Evolutionary conservation across 805 yeast species (phyloP).

Genomic region (Metschnikowia arizonensis): DNA sequence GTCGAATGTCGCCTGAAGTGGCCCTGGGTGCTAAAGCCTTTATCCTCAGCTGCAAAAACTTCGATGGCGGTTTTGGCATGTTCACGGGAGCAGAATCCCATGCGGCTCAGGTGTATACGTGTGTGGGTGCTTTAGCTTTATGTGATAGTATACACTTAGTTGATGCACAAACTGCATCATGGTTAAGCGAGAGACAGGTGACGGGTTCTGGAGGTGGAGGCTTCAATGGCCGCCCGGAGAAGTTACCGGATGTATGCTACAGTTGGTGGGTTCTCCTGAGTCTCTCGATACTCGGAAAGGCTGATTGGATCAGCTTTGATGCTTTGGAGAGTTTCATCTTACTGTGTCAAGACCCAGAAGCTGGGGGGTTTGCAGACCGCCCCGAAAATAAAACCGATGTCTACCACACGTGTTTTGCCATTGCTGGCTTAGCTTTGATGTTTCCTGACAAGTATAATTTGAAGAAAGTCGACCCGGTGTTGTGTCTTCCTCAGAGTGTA

Average conservation of each 20-base stretch:
- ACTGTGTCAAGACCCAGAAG: slow-evolving; percentile 65
- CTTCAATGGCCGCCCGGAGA: slow-evolving; percentile 92
- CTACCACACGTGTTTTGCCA: slow-evolving; percentile 86
- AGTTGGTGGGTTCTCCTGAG: slow-evolving; percentile 95
- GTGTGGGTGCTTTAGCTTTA: slow-evolving; percentile 69
- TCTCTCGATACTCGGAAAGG: slow-evolving; percentile 57
- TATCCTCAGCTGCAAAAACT: slow-evolving; percentile 70
- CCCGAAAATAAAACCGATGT: slow-evolving; percentile 90
- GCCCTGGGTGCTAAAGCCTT: slow-evolving; percentile 63
- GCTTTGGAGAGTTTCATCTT: slow-evolving; percentile 66
- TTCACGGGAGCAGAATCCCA: slow-evolving; percentile 95
- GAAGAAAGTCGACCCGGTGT: slow-evolving; percentile 73
- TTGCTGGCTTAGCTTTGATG: slow-evolving; percentile 80
- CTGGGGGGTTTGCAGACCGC: slow-evolving; percentile 92
- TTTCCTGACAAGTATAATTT: slow-evolving; percentile 51
- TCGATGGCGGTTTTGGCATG: slow-evolving; percentile 94
- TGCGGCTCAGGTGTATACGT: slow-evolving; percentile 86
- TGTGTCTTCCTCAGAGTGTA: slow-evolving; percentile 68
- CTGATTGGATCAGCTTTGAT: slow-evolving; percentile 72
- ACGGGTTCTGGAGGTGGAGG: slow-evolving; percentile 90
- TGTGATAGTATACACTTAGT: slow-evolving; percentile 32
- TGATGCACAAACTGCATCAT: slow-evolving; percentile 60
- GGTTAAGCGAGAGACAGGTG: slow-evolving; percentile 91
- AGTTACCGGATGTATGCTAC: slow-evolving; percentile 95
- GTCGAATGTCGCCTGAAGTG: slow-evolving; percentile 50